Conservation (phyloP, 371 early-diverging fungal species). For the Mortierella sp. region DNA sequence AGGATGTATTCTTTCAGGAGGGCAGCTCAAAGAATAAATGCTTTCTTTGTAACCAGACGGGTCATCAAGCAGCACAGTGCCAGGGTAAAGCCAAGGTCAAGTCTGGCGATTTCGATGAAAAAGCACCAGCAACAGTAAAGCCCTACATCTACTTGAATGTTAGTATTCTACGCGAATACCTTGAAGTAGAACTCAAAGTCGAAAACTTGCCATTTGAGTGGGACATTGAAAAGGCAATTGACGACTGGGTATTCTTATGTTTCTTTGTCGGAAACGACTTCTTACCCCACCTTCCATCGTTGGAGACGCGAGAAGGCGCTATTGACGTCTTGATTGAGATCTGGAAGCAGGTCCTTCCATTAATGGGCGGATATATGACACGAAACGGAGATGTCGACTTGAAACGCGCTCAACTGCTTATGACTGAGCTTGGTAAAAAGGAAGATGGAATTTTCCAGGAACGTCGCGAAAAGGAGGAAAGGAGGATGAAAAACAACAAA, state of each 20-base stretch:
- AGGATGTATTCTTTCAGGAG: slow-evolving; percentile 90
- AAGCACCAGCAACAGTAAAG: slow-evolving; percentile 64
- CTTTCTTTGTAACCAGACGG: slow-evolving; percentile 85
- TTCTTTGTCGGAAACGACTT: slow-evolving; percentile 99
- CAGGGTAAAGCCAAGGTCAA: slow-evolving; percentile 77
- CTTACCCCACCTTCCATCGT: slow-evolving; percentile 97
- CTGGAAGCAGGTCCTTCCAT: slow-evolving; percentile 84
- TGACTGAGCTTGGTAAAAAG: slow-evolving; percentile 84
- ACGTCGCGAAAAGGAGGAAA: slow-evolving; percentile 75
- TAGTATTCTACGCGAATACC: slow-evolving; percentile 92
- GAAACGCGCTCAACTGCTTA: slow-evolving; percentile 79
- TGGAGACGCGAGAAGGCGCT: slow-evolving; percentile 98
- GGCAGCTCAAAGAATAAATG: slow-evolving; percentile 75
- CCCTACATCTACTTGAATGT: slow-evolving; percentile 94
- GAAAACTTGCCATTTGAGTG: slow-evolving; percentile 75
- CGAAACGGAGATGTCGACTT: slow-evolving; percentile 87
- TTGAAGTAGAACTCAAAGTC: slow-evolving; percentile 86
- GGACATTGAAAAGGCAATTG: slow-evolving; percentile 94
- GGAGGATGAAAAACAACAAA: slow-evolving; percentile 43
- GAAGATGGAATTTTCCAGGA: slow-evolving; percentile 91
- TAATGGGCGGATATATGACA: slow-evolving; percentile 91
- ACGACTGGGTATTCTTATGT: slow-evolving; percentile 99
- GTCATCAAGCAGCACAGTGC: slow-evolving; percentile 87
- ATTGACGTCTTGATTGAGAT: slow-evolving; percentile 90
- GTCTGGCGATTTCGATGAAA: slow-evolving; percentile 72